Percentiles rank a stretch among this genome's conserved stretches.
These are phyloP conservation scores for Podospora tetraspora DNA, from an alignment of 495 filamentous ascomycete genomes.

Conservation along the genomic window DNA sequence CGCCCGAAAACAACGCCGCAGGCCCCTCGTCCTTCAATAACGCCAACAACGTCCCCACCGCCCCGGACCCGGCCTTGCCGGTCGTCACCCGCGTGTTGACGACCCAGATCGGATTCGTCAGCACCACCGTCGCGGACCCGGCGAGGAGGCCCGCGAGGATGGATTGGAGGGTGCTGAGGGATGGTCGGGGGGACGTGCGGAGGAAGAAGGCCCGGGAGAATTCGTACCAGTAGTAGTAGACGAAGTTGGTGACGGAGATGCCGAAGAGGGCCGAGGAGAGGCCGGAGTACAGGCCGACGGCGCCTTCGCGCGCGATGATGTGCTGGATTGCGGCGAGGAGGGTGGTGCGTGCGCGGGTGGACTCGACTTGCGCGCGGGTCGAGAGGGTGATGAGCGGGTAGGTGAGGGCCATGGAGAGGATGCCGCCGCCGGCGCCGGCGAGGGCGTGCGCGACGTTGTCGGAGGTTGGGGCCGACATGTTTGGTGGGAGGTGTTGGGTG, in stretches of 20 bases:
- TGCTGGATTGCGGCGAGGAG: slow-evolving; percentile 75
- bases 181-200: slow-evolving; percentile 66
- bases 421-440: slow-evolving; percentile 82
- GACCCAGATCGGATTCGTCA: slow-evolving; percentile 99
- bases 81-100: slow-evolving; percentile 98
- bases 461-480: slow-evolving; percentile 41
- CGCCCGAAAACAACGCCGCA: slow-evolving; percentile 80
- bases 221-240: slow-evolving; percentile 99
- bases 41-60: slow-evolving; percentile 69
- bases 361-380: slow-evolving; percentile 95
- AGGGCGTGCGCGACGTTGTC: slow-evolving; percentile 90
- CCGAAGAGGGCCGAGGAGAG: slow-evolving; percentile 93
- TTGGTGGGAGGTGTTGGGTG: not conserved
- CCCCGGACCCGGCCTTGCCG: slow-evolving; percentile 52
- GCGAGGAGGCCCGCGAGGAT: slow-evolving; percentile 96
- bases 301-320: slow-evolving; percentile 86
- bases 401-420: slow-evolving; percentile 92
- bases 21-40: slow-evolving; percentile 77
- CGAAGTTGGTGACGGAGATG: slow-evolving; percentile 97
- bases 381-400: slow-evolving; percentile 98
- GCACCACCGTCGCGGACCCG: slow-evolving; percentile 84
- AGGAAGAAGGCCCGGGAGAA: slow-evolving; percentile 91
- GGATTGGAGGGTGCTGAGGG: slow-evolving; percentile 80
- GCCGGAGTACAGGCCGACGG: slow-evolving; percentile 78
- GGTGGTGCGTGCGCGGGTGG: slow-evolving; percentile 77